phyloP scores from a whole-genome alignment of 495 filamentous ascomycete species.

The Neurospora sp. region DNA sequence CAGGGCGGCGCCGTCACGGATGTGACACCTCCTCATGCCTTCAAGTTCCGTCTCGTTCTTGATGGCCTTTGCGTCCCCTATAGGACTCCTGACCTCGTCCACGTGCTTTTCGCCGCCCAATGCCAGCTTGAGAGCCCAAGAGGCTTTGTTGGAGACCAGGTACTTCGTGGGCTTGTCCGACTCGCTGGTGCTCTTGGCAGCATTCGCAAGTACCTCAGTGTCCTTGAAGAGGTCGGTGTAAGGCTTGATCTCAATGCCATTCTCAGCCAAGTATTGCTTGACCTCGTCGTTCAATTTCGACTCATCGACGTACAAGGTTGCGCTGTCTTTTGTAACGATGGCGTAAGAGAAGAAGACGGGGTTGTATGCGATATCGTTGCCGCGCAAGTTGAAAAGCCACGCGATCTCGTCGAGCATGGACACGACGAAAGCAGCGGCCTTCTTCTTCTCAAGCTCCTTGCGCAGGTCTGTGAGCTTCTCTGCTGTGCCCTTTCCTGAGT shows the following conservation, averaged over 20 bases:
- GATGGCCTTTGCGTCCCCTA: constrained; percentile 92
- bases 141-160: constrained; percentile 77
- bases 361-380: constrained; percentile 96
- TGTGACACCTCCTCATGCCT: constrained; percentile 90
- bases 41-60: constrained; percentile 89
- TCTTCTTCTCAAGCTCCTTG: constrained; percentile 88
- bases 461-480: constrained; percentile 80
- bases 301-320: constrained; percentile 75
- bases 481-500: constrained; percentile 70
- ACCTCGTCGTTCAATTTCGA: constrained; percentile 65
- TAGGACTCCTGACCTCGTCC: constrained; percentile 77
- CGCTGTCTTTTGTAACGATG: constrained; percentile 69
- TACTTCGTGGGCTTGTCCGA: constrained; percentile 51
- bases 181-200: constrained; percentile 25
- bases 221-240: constrained; percentile 81
- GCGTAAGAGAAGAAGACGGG: constrained; percentile 99
- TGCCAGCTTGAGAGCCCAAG: constrained; percentile 83
- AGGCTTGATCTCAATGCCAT: constrained; percentile 63
- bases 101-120: constrained; percentile 83
- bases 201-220: constrained; percentile 47
- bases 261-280: constrained; percentile 57
- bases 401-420: constrained; percentile 97
- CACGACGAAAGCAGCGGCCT: constrained; percentile 76
- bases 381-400: constrained; percentile 94
- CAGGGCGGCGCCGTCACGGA: constrained; percentile 86